Base-by-base conservation (phyloP, 495 filamentous ascomycete species). In the Aspergillus carlsbadensis region DNA sequence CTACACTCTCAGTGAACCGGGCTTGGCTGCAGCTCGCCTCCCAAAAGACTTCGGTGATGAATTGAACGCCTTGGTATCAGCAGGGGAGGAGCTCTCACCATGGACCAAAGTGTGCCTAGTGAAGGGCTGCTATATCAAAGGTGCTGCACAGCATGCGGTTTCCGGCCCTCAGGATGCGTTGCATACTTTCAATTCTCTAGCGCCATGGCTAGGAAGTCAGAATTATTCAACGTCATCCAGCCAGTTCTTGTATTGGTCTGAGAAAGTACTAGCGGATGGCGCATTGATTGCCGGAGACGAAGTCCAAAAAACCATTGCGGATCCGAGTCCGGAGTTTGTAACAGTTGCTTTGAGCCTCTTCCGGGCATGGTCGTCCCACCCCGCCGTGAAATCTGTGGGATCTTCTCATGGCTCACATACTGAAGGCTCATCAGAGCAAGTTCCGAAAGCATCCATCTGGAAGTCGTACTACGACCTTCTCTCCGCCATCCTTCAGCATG, bases 91-190 rank as follows among this genome's bases (percentile, higher is more conserved):
- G 11, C 69, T 81, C 11, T 80, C 84, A 5, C 79, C 83, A 60
- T 96, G 90, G 90, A 88, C 88, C 6, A 84, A 84, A 49, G 85
- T 91, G 5, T 95, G 90, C 68, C 79, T 87, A 17, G 77, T 93
- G 8, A 94, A 92, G 67, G 84, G 83, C 35, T 81, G 82, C 33
- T 95, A 88, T 60, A 75, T 96, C 35, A 86, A 86, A 67, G 89
- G 90, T 72, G 69, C 82, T 57, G 84, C 85, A n/a, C 82, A 89
- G 60, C 81, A 81, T 39, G 78, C 75, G 35, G 78, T 75, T n/a
- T 71, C 77, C 2, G 73, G 73, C 34, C 66, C 75, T 21, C 61
- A 71, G 4, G 85, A 86, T 22, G 88, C 88, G 4, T 63, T 89
- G 24, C 74, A 78, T 35, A 82, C 84, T 4, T 90, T 87, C 58